These are phyloP conservation scores for Penicillium psychrosexuale DNA, from an alignment of 2,329 filamentous ascomycete genomes.

Conservation along the genomic window DNA sequence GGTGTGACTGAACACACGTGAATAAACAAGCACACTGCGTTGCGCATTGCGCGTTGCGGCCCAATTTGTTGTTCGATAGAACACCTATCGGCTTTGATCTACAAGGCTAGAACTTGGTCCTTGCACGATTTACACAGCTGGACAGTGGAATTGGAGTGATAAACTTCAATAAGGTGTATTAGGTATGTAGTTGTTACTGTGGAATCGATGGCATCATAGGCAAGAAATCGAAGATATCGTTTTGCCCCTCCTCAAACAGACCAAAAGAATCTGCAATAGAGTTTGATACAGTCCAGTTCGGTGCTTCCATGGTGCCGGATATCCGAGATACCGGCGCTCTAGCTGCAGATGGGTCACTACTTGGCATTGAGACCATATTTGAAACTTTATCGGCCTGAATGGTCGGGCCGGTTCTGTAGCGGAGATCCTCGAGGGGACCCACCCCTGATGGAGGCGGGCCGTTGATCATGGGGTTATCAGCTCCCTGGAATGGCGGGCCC, in stretches of 20 bases:
- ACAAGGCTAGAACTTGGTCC: constrained; percentile 1
- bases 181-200: constrained; percentile 8
- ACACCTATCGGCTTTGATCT: neutral
- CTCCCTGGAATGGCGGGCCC: constrained; percentile 12
- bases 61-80: constrained; percentile 6
- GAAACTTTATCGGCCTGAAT: constrained; percentile 21
- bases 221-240: constrained; percentile 38
- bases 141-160: neutral
- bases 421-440: constrained; percentile 18
- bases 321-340: constrained; percentile 26
- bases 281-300: constrained; percentile 37
- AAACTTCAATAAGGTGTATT: neutral
- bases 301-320: constrained; percentile 32
- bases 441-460: constrained; percentile 16
- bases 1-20: constrained; percentile 10
- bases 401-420: constrained; percentile 17
- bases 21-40: neutral
- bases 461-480: constrained; percentile 19
- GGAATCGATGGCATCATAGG: constrained; percentile 35
- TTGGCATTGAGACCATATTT: constrained; percentile 16
- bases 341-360: constrained; percentile 17
- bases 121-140: neutral
- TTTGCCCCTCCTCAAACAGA: constrained; percentile 37
- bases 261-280: constrained; percentile 38
- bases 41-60: constrained; percentile 16